Evolutionary conservation across 805 yeast genomes (phyloP), one percentile per base, ranked within the genome.

Genomic region (Ogataea polymorpha): DNA sequence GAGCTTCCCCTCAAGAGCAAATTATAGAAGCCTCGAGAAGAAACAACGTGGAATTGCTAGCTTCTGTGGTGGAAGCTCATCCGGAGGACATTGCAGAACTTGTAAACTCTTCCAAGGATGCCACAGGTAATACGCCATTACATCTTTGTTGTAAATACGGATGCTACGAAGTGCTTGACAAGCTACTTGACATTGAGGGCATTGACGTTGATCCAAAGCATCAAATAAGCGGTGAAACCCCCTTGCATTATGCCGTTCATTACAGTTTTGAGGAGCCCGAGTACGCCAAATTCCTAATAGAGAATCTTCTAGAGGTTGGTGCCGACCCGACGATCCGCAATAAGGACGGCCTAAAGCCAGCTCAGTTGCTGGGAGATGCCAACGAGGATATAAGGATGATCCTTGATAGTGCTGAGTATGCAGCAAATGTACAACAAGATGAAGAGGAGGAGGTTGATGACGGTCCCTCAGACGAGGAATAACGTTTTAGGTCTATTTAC

Each of bases 281-380:
- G 45, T 89, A 84, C 61, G 96, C 96, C 1, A 67, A 72, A 17
- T 86, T 81, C 51, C 70, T 89, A 24, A 78, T 82, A 10, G 95
- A 86, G 55, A 84, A 82, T 59, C 73, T 93, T 47, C 68, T 93
- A 29, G 96, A 90, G 55, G 96, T 95, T 21, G 98, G 99, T 3
- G 82, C 93, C 2, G 93, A 90, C 63, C 86, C 95, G 2, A 70
- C 74, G 36, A 58, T 75, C 13, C 71, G 61, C 48, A 85, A 85
- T 56, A 73, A 71, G 26, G 68, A 71, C 28, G 86, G 86, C 17
- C 74, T 82, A 53, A 86, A 77, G 51, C 95, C 98, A 6, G 71
- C 83, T 28, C 88, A 87, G 50, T 69, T 89, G 45, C 45, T 58
- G 13, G 72, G 75, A 7, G 70, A 70, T 16, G 77, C 80, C 12